These are phyloP conservation scores for Liriodendron chinense DNA, from an alignment of 164 flowering plant genomes.

Conservation along the genomic window DNA sequence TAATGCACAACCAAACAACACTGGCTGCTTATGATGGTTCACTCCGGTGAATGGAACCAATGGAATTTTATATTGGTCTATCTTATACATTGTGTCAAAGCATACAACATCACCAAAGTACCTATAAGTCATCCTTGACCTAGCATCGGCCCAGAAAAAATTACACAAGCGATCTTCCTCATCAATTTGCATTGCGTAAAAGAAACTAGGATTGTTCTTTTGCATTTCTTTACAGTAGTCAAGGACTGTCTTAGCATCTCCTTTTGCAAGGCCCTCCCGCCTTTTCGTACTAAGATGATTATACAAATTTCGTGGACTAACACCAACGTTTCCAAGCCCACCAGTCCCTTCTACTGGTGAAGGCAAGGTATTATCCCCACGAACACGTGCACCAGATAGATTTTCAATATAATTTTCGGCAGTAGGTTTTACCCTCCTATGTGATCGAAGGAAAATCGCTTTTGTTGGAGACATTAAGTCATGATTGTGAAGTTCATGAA, in stretches of 20 bases:
- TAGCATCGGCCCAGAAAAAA: constrained; percentile 12
- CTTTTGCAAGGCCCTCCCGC: constrained; percentile 3
- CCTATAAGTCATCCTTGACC: constrained; percentile 12
- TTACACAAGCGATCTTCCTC: constrained; percentile 4
- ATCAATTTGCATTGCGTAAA: constrained; percentile 11
- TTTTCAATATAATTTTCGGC: constrained; percentile 1
- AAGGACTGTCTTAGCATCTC: constrained; percentile 6
- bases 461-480: constrained; percentile 1
- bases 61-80: constrained; percentile 7
- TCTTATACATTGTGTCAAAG: constrained; percentile 6
- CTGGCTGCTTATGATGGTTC: constrained; percentile 14
- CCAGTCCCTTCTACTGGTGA: not conserved
- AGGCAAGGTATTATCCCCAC: not conserved
- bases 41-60: constrained; percentile 11
- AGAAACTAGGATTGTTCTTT: constrained; percentile 12
- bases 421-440: not conserved
- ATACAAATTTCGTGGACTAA: not conserved
- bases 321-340: not conserved
- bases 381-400: not conserved
- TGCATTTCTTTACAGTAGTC: constrained; percentile 15
- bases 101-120: constrained; percentile 15
- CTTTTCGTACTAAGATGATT: not conserved
- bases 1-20: constrained; percentile 14
- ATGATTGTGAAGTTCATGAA: constrained; percentile 2
- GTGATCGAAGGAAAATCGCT: constrained; percentile 12